These are phyloP conservation scores for Nematocida parisii DNA, from an alignment of 371 early-diverging fungal genomes.

Conservation along the genomic window DNA sequence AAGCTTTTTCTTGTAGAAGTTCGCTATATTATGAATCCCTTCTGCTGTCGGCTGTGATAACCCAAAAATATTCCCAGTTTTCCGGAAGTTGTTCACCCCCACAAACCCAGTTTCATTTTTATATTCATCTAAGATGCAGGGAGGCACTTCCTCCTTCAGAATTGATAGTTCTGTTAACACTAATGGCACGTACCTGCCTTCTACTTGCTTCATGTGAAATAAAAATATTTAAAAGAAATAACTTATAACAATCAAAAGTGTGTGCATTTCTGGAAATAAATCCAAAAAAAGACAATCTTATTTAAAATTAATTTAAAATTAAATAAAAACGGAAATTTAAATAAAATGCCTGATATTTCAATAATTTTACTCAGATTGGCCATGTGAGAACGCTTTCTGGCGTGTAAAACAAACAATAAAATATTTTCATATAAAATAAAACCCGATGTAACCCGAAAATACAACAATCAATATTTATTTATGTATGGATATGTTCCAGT, in stretches of 20 bases:
- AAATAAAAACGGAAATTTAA: no score
- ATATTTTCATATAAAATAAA: no score
- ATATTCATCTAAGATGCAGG: background rate
- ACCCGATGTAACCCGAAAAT: no score
- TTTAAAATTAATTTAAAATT: no score
- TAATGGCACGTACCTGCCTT: conserved; percentile 27
- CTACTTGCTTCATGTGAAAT: background rate
- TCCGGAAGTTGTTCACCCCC: conserved; percentile 43
- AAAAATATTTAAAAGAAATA: conserved; percentile 23
- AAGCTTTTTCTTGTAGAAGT: conserved; percentile 23
- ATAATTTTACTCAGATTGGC: no score
- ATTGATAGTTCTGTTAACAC: conserved; percentile 34
- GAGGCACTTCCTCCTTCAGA: conserved; percentile 32
- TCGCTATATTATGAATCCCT: conserved; percentile 30
- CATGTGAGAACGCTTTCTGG: no score
- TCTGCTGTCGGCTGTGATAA: conserved; percentile 49
- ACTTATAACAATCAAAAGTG: background rate
- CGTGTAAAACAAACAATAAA: no score
- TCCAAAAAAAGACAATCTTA: no score
- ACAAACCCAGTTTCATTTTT: conserved; percentile 27
- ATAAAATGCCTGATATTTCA: no score
- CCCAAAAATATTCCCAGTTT: conserved; percentile 38
- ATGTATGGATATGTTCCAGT: background rate
- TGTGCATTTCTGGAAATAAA: no score
- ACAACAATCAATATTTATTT: background rate